These are phyloP conservation scores for Gnomoniopsis sp. DNA, from an alignment of 2,329 filamentous ascomycete genomes.

Conservation along the genomic window DNA sequence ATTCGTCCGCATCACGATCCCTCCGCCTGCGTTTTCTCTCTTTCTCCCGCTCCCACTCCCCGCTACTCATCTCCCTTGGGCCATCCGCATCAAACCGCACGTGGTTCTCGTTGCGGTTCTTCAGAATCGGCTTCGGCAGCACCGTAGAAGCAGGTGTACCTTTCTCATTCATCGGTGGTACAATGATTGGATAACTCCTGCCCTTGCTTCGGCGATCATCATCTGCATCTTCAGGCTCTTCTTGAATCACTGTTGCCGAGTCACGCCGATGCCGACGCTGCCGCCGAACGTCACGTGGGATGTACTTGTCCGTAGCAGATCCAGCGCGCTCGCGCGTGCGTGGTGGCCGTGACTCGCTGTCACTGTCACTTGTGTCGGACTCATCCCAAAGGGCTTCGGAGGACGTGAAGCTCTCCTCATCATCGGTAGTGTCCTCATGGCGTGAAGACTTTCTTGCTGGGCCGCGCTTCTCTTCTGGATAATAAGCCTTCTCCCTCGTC, in stretches of 20 bases:
- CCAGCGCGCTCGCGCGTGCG: constrained; percentile 9
- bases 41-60: constrained; percentile 26
- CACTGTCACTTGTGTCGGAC: constrained; percentile 25
- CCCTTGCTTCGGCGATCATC: constrained; percentile 18
- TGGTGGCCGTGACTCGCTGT: constrained; percentile 10
- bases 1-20: constrained; percentile 21
- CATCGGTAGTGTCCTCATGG: constrained; percentile 17
- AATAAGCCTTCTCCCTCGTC: not conserved
- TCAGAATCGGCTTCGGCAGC: constrained; percentile 56
- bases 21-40: constrained; percentile 9
- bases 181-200: constrained; percentile 37
- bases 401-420: constrained; percentile 18
- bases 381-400: constrained; percentile 27
- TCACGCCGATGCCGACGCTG: constrained; percentile 21
- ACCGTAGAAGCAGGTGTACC: constrained; percentile 33
- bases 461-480: constrained; percentile 7
- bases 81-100: constrained; percentile 50
- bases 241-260: constrained; percentile 36
- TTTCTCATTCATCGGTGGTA: constrained; percentile 29
- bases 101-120: constrained; percentile 57
- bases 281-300: constrained; percentile 18
- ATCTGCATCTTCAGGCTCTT: constrained; percentile 19
- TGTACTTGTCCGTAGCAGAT: constrained; percentile 18
- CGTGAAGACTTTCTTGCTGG: constrained; percentile 10
- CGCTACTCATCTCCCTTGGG: constrained; percentile 38